Evolutionary conservation across 192 early-diverging fungal species (phyloP).

Genomic region (Dissophora ornata): DNA sequence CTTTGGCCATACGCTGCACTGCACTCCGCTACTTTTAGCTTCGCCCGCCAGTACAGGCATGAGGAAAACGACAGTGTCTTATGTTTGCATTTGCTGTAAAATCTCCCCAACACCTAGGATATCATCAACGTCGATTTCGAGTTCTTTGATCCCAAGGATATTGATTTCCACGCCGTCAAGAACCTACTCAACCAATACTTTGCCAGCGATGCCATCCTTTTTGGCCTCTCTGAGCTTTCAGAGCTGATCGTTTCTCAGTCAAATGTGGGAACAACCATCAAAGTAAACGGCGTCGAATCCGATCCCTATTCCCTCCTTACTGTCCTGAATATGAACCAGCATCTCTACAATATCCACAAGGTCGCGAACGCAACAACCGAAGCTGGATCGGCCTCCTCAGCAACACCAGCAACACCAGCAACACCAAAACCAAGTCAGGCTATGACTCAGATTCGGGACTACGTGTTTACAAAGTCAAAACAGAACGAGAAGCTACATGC

Average conservation of each 20-base stretch:
- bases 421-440: constrained; percentile 56
- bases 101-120: no score
- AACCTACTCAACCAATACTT: constrained; percentile 84
- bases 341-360: constrained; percentile 54
- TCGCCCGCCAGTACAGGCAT: no score
- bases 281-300: constrained; percentile 78
- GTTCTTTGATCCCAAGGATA: constrained; percentile 89
- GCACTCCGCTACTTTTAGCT: no score
- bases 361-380: background rate
- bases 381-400: constrained; percentile 18
- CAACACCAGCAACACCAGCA: constrained; percentile 3
- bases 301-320: constrained; percentile 93
- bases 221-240: constrained; percentile 79
- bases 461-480: constrained; percentile 73
- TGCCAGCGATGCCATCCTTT: constrained; percentile 79
- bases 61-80: no score
- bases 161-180: constrained; percentile 94
- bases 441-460: constrained; percentile 66
- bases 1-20: no score
- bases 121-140: constrained; percentile 94
- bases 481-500: constrained; percentile 53
- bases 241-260: constrained; percentile 84
- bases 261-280: constrained; percentile 88
- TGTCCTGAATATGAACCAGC: constrained; percentile 75
- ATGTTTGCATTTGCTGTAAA: no score